Conservation (phyloP, 139 green algal genomes). For the Coelastrella sp. region DNA sequence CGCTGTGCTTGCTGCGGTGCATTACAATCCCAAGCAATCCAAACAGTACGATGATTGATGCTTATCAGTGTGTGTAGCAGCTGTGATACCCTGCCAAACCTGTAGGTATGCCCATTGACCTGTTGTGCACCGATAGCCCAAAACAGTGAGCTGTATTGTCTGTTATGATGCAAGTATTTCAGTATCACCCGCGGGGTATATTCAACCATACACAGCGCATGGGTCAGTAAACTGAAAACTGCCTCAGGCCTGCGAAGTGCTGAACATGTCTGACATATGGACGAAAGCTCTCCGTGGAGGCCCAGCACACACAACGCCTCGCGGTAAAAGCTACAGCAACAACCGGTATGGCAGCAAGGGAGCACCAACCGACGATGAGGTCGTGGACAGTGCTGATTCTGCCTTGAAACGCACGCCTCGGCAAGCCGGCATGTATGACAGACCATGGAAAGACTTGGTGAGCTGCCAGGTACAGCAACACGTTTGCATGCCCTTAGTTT, state of each 20-base stretch:
- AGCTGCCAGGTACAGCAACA: background rate
- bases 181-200: too few relatives aligned
- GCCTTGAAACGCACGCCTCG: slow-evolving; percentile 3
- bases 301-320: background rate
- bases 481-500: too few relatives aligned
- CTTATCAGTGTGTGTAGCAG: too few relatives aligned
- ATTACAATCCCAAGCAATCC: background rate
- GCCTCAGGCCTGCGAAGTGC: background rate
- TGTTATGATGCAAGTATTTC: too few relatives aligned
- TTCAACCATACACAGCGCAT: background rate
- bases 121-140: background rate
- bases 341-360: slow-evolving; percentile 32
- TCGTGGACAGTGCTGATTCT: slow-evolving; percentile 15
- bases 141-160: too few relatives aligned
- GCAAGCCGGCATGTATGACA: slow-evolving; percentile 21
- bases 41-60: background rate
- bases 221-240: background rate
- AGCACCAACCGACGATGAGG: background rate
- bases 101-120: background rate
- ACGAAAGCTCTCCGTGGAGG: slow-evolving; percentile 19
- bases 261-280: slow-evolving; percentile 10
- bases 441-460: slow-evolving; percentile 19
- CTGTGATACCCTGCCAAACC: too few relatives aligned
- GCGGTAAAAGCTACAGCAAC: slow-evolving; percentile 26
- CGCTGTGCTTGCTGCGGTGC: background rate